Base-by-base conservation (phyloP, 2,329 filamentous ascomycete genomes). In the Colletotrichum lupini region DNA sequence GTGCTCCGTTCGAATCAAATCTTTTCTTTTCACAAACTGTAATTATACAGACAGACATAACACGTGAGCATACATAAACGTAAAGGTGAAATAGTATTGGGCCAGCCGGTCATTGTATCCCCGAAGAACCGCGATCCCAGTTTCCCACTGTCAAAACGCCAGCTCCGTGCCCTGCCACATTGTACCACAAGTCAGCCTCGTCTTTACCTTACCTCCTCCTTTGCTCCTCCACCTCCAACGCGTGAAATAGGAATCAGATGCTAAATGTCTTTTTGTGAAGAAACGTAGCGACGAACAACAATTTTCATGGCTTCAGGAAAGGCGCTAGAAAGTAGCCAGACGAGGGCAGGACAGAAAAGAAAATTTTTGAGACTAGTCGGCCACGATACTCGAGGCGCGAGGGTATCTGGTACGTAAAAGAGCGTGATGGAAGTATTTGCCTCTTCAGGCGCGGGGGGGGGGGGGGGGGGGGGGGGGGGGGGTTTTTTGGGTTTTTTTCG, bases 341-440 rank as follows among this genome's bases (percentile, higher is more conserved):
- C 32, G 26, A 60, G 28, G 9, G 16, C 26, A 35, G 62, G 56
- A 28, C 30, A 56, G 69, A 52, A 67, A 59, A 81, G 78, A 78
- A 64, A 57, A 24, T 35, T 28, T 46, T 70, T 57, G 32, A 30
- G 68, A 74, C 63, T 56, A 49, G 55, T 63, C 68, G 72, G 58
- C 68, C 59, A 16, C 63, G 42, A 74, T 32, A 46, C 22, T 55
- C 63, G 56, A 66, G 67, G 67, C 71, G 61, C 64, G 69, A 73
- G 69, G 73, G 73, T 74, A 74, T 74, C 73, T 73, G 66, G 30
- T 73, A 59, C 60, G 52, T 69, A 66, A 74, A 66, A 69, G 69
- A 73, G 69, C 42, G 73, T 69, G 55, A 14, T 63, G 56, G 30
- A 26, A 12, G 42, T 28, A 42, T 66, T 35, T 6, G 32, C 42